Evolutionary conservation across 331 rosid genomes (phyloP).

Genomic region (Prunus yedoensis): DNA sequence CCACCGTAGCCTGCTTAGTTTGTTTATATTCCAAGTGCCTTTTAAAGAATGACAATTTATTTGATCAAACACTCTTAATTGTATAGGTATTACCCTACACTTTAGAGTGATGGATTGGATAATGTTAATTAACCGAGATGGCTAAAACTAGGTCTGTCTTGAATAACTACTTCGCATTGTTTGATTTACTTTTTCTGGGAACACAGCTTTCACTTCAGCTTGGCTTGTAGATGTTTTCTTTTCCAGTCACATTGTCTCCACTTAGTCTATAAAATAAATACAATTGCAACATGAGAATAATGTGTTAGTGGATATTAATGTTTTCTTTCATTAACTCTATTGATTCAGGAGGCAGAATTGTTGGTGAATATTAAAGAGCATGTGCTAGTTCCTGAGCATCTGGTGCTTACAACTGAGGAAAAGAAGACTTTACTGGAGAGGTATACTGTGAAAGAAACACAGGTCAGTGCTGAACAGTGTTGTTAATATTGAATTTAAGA

Average conservation of each 20-base stretch:
- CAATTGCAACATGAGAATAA: not conserved
- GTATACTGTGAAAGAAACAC: constrained; percentile 69
- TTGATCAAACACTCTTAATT: not conserved
- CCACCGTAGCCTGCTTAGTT: not conserved
- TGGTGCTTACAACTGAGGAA: constrained; percentile 52
- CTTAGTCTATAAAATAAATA: not conserved
- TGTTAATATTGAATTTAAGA: not conserved
- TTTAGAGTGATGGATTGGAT: not conserved
- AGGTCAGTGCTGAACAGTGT: constrained; percentile 37
- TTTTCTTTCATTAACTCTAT: not conserved
- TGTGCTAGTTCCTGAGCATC: constrained; percentile 71
- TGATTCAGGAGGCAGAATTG: constrained; percentile 63
- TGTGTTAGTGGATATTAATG: not conserved
- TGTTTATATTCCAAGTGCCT: not conserved
- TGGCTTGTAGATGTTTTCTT: not conserved
- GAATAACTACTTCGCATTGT: no score
- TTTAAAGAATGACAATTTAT: not conserved
- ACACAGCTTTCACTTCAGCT: not conserved
- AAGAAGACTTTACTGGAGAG: constrained; percentile 69
- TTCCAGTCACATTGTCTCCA: not conserved
- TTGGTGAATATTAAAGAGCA: constrained; percentile 62
- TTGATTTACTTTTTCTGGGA: not conserved
- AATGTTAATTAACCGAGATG: no score
- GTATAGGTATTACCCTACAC: not conserved
- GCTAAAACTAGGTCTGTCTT: not conserved